Percentiles rank a stretch among this genome's conserved stretches.
These are phyloP conservation scores for Scleroderma citrinum DNA, from an alignment of 768 basidiomycete genomes.

Conservation along the genomic window DNA sequence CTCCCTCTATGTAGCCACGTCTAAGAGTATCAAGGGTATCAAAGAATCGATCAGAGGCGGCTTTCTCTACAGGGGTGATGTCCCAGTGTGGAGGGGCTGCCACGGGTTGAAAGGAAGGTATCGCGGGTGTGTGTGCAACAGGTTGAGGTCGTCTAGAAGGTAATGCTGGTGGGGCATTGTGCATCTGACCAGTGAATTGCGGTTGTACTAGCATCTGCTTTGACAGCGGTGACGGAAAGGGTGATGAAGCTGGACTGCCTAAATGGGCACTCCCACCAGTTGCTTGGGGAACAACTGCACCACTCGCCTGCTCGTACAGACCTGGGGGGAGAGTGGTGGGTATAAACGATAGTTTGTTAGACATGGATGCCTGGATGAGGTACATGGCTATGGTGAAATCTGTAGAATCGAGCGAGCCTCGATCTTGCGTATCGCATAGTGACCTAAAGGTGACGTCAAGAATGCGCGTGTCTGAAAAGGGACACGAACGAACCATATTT, in stretches of 20 bases:
- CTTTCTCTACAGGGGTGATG: conserved; percentile 75
- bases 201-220: conserved; percentile 63
- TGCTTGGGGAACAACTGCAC: conserved; percentile 42
- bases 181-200: conserved; percentile 38
- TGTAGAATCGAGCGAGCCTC: conserved; percentile 80
- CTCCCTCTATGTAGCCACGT: conserved; percentile 83
- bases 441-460: conserved; percentile 46
- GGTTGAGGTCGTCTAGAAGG: conserved; percentile 17
- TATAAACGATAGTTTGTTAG: conserved; percentile 61
- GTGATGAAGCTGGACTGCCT: conserved; percentile 52
- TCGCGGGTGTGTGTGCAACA: conserved; percentile 13
- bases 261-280: conserved; percentile 56
- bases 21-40: conserved; percentile 70
- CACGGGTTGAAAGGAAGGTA: conserved; percentile 26
- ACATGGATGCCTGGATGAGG: conserved; percentile 91
- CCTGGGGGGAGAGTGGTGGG: conserved; percentile 75
- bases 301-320: conserved; percentile 77
- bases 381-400: conserved; percentile 98
- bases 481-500: conserved; percentile 71
- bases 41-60: conserved; percentile 72
- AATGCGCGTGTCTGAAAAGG: not conserved
- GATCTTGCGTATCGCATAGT: conserved; percentile 90
- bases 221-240: conserved; percentile 35
- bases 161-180: conserved; percentile 18
- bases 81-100: conserved; percentile 58